Conservation (phyloP, 805 yeast species). For the Blastobotrys americana region DNA sequence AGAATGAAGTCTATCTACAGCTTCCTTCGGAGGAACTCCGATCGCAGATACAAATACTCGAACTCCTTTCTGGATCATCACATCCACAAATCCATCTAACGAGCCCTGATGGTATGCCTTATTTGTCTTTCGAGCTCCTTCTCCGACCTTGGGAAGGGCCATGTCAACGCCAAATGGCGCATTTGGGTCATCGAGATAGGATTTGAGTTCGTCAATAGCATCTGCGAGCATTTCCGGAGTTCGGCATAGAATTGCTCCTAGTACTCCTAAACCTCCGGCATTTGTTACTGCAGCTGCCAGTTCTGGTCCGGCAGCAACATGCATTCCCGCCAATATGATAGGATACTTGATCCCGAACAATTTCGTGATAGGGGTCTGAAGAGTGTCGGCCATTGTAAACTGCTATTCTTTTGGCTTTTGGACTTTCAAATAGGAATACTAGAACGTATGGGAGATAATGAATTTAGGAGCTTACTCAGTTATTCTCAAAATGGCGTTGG, state of each 20-base stretch:
- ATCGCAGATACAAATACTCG: constrained; percentile 23
- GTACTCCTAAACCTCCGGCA: constrained; percentile 26
- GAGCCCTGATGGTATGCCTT: constrained; percentile 23
- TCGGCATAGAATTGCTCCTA: constrained; percentile 14
- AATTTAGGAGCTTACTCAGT: no score
- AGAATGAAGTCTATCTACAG: constrained; percentile 20
- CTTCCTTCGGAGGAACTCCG: constrained; percentile 23
- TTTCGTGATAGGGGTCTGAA: constrained; percentile 22
- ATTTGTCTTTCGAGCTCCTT: constrained; percentile 24
- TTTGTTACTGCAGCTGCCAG: constrained; percentile 26
- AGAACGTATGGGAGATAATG: no score
- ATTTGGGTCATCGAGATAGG: constrained; percentile 14
- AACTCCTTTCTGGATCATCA: constrained; percentile 21
- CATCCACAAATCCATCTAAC: constrained; percentile 18
- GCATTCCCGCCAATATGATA: constrained; percentile 24
- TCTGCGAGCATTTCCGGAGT: constrained; percentile 17
- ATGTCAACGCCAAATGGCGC: constrained; percentile 25
- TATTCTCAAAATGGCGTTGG: no score
- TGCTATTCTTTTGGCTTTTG: no score
- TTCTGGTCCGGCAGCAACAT: constrained; percentile 24
- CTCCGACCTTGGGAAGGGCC: constrained; percentile 25
- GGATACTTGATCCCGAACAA: constrained; percentile 23
- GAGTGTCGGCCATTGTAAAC: neutral
- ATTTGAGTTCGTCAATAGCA: constrained; percentile 10
- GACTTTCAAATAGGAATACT: no score